These are phyloP conservation scores for Suillus hirtellus DNA, from an alignment of 768 basidiomycete genomes.

Conservation along the genomic window DNA sequence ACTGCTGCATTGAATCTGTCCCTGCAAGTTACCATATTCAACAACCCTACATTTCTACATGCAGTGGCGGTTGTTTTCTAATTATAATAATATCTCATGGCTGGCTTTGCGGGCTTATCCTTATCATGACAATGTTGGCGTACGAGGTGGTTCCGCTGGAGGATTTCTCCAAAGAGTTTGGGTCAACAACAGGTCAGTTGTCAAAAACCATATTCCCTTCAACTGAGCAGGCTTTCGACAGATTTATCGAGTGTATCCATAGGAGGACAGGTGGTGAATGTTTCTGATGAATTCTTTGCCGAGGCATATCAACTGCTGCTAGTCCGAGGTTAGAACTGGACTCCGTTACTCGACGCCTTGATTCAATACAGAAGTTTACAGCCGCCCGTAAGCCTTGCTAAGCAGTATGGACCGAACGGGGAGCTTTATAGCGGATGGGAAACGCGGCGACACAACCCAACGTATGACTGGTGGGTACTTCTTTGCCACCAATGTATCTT, in stretches of 20 bases:
- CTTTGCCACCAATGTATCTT: neutral
- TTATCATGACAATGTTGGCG: slow-evolving; percentile 32
- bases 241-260: slow-evolving; percentile 88
- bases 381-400: slow-evolving; percentile 87
- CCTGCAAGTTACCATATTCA: neutral
- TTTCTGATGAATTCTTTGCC: slow-evolving; percentile 97
- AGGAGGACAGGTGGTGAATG: slow-evolving; percentile 70
- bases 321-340: slow-evolving; percentile 58
- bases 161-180: slow-evolving; percentile 48
- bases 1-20: neutral
- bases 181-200: slow-evolving; percentile 49
- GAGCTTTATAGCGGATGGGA: slow-evolving; percentile 97
- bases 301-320: slow-evolving; percentile 80
- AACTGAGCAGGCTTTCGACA: slow-evolving; percentile 31
- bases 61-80: neutral
- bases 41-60: neutral
- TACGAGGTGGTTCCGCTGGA: slow-evolving; percentile 47
- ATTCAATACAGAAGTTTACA: slow-evolving; percentile 31
- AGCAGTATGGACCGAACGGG: slow-evolving; percentile 96
- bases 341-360: slow-evolving; percentile 3
- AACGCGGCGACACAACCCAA: slow-evolving; percentile 81
- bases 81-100: slow-evolving; percentile 4
- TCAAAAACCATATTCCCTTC: neutral
- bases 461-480: slow-evolving; percentile 75
- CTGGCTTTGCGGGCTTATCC: neutral